phyloP scores from a whole-genome alignment of 371 early-diverging fungal genomes.

The Mucor indicus region DNA sequence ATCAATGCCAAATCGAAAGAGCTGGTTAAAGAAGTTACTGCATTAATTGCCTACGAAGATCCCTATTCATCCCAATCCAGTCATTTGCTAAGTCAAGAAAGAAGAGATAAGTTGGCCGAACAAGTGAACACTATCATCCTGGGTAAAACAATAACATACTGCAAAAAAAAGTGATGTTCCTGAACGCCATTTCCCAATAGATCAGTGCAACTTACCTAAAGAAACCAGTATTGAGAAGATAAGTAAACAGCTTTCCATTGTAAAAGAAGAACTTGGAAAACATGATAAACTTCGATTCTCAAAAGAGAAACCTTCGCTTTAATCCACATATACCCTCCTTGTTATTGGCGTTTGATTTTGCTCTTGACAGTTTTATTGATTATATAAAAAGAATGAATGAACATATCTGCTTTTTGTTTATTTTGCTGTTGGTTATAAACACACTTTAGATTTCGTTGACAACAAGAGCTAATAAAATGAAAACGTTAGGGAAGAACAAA shows the following conservation, averaged over 20 bases:
- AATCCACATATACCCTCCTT: no score
- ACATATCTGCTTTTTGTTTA: not conserved
- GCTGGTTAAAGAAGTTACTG: slow-evolving; percentile 31
- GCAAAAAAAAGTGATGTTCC: not conserved
- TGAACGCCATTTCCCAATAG: not conserved
- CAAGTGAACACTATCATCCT: slow-evolving; percentile 30
- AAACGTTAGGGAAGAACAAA: not conserved
- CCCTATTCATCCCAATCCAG: slow-evolving; percentile 29
- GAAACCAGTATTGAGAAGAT: slow-evolving; percentile 19
- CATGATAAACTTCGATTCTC: no score
- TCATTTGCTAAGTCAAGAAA: slow-evolving; percentile 33
- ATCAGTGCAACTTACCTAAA: slow-evolving; percentile 7
- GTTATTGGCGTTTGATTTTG: no score
- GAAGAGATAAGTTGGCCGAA: slow-evolving; percentile 29
- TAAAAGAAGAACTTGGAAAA: slow-evolving; percentile 6
- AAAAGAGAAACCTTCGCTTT: no score
- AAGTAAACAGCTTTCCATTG: slow-evolving; percentile 4
- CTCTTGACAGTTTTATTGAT: no score
- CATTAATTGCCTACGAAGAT: slow-evolving; percentile 38
- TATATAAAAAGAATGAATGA: no score
- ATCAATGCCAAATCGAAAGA: slow-evolving; percentile 19
- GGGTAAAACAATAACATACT: slow-evolving; percentile 2
- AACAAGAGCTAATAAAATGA: slow-evolving; percentile 26
- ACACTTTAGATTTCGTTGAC: slow-evolving; percentile 46
- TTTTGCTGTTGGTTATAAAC: no score